These are phyloP conservation scores for Scenedesmus sp. DNA, from an alignment of 163 green algal genomes.

Conservation along the genomic window DNA sequence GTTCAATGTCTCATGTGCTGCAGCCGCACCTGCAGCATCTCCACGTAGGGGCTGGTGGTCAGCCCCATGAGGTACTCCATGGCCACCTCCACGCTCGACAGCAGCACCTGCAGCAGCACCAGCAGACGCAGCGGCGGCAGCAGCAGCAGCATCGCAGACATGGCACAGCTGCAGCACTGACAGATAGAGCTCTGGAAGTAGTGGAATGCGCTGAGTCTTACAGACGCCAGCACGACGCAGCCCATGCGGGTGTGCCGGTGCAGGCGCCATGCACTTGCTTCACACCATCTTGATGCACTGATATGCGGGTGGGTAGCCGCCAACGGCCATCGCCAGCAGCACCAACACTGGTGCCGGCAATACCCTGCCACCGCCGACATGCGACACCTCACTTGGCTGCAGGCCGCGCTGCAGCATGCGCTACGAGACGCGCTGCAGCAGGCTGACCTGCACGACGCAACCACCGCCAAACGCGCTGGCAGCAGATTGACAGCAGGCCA, in stretches of 20 bases:
- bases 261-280: too few species aligned
- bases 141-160: conserved; percentile 52
- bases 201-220: too few species aligned
- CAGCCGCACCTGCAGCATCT: conserved; percentile 48
- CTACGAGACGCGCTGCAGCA: too few species aligned
- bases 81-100: conserved; percentile 50
- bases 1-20: neutral
- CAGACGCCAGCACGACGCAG: too few species aligned
- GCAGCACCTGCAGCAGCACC: conserved; percentile 50
- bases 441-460: neutral
- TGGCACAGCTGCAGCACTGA: too few species aligned
- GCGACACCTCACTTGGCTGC: neutral
- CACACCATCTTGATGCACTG: too few species aligned
- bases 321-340: too few species aligned
- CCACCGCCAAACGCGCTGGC: neutral
- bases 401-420: conserved; percentile 38
- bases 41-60: conserved; percentile 53
- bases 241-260: too few species aligned
- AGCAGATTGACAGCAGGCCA: neutral
- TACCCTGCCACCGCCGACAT: too few species aligned
- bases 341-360: too few species aligned
- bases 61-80: conserved; percentile 62
- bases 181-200: too few species aligned
- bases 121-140: conserved; percentile 31
- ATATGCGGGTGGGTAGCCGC: too few species aligned